Base-by-base conservation (phyloP, 73 alveolate species). In the Paramecium sexaurelia region DNA sequence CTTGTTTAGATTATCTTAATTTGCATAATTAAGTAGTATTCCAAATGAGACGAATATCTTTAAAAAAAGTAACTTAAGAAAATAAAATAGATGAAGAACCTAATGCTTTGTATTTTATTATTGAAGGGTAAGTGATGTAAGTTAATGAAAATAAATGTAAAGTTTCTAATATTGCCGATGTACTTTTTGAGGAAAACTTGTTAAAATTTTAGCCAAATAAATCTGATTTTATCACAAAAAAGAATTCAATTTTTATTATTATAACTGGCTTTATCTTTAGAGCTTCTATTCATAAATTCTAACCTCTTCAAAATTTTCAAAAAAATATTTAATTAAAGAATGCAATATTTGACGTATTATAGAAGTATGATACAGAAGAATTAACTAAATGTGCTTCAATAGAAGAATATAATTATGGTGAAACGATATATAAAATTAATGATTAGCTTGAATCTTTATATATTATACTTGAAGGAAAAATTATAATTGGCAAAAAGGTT, bases 41-140 rank as follows among this genome's bases (percentile, higher is more conserved):
- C 47, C 47, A 6, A 32, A 61, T 61, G 43, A 32, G 9, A 61
- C 39, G 19, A 32, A 13, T 5, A 61, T 61, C 43, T 17, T 61
- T 26, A 61, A 61, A 32, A 61, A 61, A 61, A 61, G 83, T 61
- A 61, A 29, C 43, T 29, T 9, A 26, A 61, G 43, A 61, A 61
- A 26, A 61, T 61, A 61, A 61, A 61, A 61, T 61, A 61, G 83
- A 61, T 61, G 83, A 61, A 27, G 83, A 61, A 61, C 83, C 83
- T 29, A 61, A 61, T 61, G 83, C 83, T 61, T 2, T 61, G 5
- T 32, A 61, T 61, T 61, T 61, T 24, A 61, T 61, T 61, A 26
- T 61, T 11, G 83, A 61, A 61, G 83, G 83, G 39, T 61, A 61
- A 32, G 83, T 61, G 7, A 61, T 61, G 83, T 11, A 61, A 61